phyloP scores from a whole-genome alignment of 2,329 filamentous ascomycete species.

The Diaporthe nobilis region DNA sequence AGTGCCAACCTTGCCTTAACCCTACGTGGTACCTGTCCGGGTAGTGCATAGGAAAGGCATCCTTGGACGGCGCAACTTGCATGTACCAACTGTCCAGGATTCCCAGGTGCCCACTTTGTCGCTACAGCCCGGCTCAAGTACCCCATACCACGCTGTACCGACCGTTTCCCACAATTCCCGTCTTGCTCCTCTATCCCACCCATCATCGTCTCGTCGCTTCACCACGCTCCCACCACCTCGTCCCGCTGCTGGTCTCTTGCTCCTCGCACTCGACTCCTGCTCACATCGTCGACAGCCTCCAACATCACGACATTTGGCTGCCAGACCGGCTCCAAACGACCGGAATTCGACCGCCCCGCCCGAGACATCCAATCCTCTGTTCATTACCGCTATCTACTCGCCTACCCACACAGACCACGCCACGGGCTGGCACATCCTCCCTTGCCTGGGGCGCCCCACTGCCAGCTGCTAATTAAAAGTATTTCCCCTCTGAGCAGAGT shows the following conservation, averaged over 20 bases:
- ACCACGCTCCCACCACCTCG: constrained; percentile 36
- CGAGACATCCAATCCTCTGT: constrained; percentile 38
- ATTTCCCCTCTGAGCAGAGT: constrained; percentile 37
- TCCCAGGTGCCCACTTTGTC: constrained; percentile 36
- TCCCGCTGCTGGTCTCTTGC: constrained; percentile 42
- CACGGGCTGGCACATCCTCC: constrained; percentile 40
- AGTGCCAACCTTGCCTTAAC: constrained; percentile 40
- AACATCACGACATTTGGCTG: background rate
- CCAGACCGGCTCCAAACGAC: constrained; percentile 15
- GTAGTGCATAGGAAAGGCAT: constrained; percentile 31
- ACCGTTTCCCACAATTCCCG: constrained; percentile 33
- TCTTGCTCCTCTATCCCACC: constrained; percentile 32
- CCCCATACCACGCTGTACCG: constrained; percentile 42
- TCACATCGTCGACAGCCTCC: background rate
- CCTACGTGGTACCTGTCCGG: constrained; percentile 24
- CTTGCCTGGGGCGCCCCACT: constrained; percentile 41
- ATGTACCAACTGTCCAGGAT: constrained; percentile 23
- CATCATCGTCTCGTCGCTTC: constrained; percentile 21
- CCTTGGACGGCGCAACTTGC: constrained; percentile 25
- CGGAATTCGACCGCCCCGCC: constrained; percentile 38
- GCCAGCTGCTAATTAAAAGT: constrained; percentile 39
- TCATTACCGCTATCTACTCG: constrained; percentile 36
- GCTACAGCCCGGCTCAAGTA: constrained; percentile 35
- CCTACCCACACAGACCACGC: constrained; percentile 33
- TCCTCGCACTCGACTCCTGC: constrained; percentile 20